Base-by-base conservation (phyloP, 2,329 filamentous ascomycete species). In the Botryotinia globosa region DNA sequence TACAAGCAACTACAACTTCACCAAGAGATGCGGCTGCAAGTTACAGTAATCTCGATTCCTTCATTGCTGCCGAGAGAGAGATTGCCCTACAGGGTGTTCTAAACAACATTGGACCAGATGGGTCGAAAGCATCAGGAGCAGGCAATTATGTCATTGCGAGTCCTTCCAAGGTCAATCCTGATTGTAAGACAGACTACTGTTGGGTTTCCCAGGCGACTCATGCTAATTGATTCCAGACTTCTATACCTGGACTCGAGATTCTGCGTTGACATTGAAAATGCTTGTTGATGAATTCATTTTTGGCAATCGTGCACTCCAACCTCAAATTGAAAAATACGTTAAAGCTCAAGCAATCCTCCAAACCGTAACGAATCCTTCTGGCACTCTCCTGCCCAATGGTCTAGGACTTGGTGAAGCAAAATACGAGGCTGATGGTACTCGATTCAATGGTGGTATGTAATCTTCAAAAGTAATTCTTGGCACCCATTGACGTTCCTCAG, bases 241-340 rank as follows among this genome's bases (percentile, higher is more conserved):
- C 79, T 94, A 89, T 79, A 93, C 91, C 1, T 94, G 92, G 92
- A 93, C 89, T 3, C 84, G 92, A 78, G 92, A 94, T 80, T 87
- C 90, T 20, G 90, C 90, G n/a, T 84, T 95, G 39, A 89, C 89
- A 4, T 87, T 92, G 82, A 93, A 93, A 82, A 84, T 85, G 59
- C 81, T 94, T 22, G 83, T 92, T 22, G 92, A 94, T 77, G 84
- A 88, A 61, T 91, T 93, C 79, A 80, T 83, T 58, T 84, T 84
- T 69, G 91, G 85, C 14, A 83, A 87, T 71, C 80, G 80, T 3
- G 78, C 79, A 5, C 80, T 88, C 7, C 83, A 85, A 69, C 76
- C 79, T 2, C 77, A 83, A 39, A 90, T 94, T 61, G 85, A 92
- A 75, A 85, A 92, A 77, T 94, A 91, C 77, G 87, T 94, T 77